Base-by-base conservation (phyloP, 2,329 filamentous ascomycete genomes). In the Penicillium sp. region DNA sequence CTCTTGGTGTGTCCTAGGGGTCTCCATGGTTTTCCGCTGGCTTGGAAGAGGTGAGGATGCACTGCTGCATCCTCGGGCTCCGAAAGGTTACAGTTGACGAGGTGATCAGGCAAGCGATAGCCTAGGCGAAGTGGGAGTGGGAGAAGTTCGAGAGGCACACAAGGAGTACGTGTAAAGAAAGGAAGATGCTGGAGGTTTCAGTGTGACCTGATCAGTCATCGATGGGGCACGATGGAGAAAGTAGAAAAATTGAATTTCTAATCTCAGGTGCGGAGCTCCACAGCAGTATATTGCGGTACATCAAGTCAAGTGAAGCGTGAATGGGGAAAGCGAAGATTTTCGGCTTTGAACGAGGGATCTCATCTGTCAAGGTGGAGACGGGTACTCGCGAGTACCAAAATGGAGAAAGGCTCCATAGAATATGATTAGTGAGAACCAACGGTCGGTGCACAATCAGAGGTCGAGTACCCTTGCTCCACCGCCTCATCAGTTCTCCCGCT, bases 341-440 rank as follows among this genome's bases (percentile, higher is more conserved):
- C 13, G 38, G 50, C 36, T n/a, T 40, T 27, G 22, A 54, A 14
- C 36, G 24, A 47, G 42, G 45, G 40, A 47, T 52, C 50, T 36
- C 43, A 50, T 47, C 38, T 53, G 54, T 57, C 55, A 62, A 49
- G 47, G 52, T 62, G 57, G 59, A 31, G 58, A 60, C 24, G 16
- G 31, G 42, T 18, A 27, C 36, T 48, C 32, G 42, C 32, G 40
- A 54, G 32, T 31, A 31, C 31, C 47, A 50, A 16, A 40, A 46
- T 18, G 55, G 43, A 56, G 22, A 56, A 57, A 47, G 29, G 10
- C 21, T 52, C 53, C 55, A 24, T 42, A 27, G 34, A 44, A 59
- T 43, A 32, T 58, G 43, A 57, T 59, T 59, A 47, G 50, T 51
- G 52, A 40, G 46, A 38, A 46, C 40, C 24, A 16, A 29, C 39